phyloP scores from a whole-genome alignment of 1,284 basidiomycete species.

The Cutaneotrichosporon sp. region DNA sequence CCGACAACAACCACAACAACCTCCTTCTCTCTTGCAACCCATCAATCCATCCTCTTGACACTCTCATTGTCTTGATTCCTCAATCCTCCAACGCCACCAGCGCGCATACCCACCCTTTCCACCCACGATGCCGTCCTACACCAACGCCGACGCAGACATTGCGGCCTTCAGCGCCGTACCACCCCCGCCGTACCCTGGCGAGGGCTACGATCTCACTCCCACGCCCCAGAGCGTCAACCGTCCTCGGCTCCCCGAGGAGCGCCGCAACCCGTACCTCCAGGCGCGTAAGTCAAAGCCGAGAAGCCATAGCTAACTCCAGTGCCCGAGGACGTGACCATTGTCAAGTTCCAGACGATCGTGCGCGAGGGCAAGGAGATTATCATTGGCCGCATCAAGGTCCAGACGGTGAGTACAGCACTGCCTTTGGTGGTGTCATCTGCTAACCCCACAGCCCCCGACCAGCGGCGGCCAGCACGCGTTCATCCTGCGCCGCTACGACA shows the following conservation, averaged over 20 bases:
- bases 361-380: conserved; percentile 77
- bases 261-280: conserved; percentile 32
- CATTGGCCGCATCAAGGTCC: conserved; percentile 88
- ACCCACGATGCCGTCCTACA: conserved; percentile 8
- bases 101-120: background rate
- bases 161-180: conserved; percentile 24
- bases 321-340: conserved; percentile 47
- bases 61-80: background rate
- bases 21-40: background rate
- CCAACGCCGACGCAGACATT: conserved; percentile 21
- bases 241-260: conserved; percentile 38
- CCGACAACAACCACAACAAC: background rate
- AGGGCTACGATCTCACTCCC: conserved; percentile 32
- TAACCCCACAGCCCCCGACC: background rate
- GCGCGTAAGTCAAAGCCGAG: conserved; percentile 21
- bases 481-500: conserved; percentile 91
- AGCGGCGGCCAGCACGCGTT: conserved; percentile 64
- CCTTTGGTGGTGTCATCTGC: background rate
- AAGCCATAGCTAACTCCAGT: conserved; percentile 18
- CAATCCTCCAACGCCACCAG: background rate
- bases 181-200: conserved; percentile 38
- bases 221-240: conserved; percentile 36
- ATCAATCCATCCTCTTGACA: background rate
- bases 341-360: conserved; percentile 78
- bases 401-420: conserved; percentile 59